A percentile compares a stretch with the other conserved stretches of the same genome.
These are phyloP conservation scores for Leptomonas seymouri DNA, from an alignment of 208 protist species.

Conservation along the genomic window DNA sequence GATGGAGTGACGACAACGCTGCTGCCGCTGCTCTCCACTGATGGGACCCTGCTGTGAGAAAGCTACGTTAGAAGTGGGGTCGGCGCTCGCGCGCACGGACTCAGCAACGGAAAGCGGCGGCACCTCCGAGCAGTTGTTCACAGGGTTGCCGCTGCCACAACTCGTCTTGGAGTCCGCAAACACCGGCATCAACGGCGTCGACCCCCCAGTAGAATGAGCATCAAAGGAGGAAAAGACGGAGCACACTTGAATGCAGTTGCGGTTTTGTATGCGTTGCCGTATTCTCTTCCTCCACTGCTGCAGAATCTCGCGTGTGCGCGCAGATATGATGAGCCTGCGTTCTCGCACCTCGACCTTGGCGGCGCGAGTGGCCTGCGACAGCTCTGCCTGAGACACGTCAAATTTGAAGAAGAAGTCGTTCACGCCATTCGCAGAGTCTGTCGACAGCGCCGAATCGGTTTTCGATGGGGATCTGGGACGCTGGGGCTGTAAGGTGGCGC, in stretches of 20 bases:
- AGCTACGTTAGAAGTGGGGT: background rate
- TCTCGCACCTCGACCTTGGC: slow-evolving; percentile 37
- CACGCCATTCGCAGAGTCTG: background rate
- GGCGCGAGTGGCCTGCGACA: slow-evolving; percentile 36
- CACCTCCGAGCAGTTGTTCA: slow-evolving; percentile 2
- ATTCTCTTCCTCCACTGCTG: slow-evolving; percentile 27
- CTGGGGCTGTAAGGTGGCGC: slow-evolving; percentile 2
- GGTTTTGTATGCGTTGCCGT: slow-evolving; percentile 8
- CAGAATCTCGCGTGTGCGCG: slow-evolving; percentile 18
- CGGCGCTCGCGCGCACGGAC: slow-evolving; percentile 9
- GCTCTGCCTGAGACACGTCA: slow-evolving; percentile 42
- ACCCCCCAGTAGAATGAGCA: background rate
- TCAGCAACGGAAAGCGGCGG: slow-evolving; percentile 9
- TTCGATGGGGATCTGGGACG: background rate
- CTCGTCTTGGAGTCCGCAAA: background rate
- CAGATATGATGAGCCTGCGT: slow-evolving; percentile 15
- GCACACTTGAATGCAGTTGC: slow-evolving; percentile 26
- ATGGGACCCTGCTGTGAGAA: background rate
- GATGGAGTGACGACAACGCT: background rate
- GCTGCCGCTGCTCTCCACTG: background rate
- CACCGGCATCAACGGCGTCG: background rate
- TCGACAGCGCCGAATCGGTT: slow-evolving; percentile 7
- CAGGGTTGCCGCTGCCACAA: background rate
- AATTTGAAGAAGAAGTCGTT: slow-evolving; percentile 30
- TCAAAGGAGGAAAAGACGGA: background rate